A percentile compares a stretch with the other conserved stretches of the same genome.
Conservation (phyloP, 331 rosid genomes). For the Spiraea crenata region DNA sequence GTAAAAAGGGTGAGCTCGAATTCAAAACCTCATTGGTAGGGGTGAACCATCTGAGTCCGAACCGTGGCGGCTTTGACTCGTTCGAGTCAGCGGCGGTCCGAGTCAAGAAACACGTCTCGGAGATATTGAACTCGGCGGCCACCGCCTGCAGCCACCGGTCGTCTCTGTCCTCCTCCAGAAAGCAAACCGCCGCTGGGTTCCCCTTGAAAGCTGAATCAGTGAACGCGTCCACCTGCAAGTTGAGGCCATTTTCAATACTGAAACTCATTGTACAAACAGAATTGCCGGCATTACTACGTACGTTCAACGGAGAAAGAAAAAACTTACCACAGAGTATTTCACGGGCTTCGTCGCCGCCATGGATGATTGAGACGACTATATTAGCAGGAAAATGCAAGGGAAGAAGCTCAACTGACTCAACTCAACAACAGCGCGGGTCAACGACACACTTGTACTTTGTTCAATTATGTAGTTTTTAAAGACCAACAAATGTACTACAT, state of each 20-base stretch:
- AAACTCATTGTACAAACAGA: background rate
- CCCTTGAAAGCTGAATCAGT: conserved; percentile 61
- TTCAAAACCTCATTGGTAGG: conserved; percentile 43
- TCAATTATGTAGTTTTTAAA: no score
- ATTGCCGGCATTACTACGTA: background rate
- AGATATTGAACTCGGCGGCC: conserved; percentile 61
- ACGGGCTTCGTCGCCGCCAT: conserved; percentile 49
- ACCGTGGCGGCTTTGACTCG: conserved; percentile 34
- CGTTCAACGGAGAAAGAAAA: background rate
- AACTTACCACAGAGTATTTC: conserved; percentile 55
- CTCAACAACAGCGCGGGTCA: no score
- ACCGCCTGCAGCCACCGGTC: conserved; percentile 45
- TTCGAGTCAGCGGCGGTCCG: conserved; percentile 8
- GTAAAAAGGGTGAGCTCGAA: background rate
- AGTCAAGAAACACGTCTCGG: conserved; percentile 46
- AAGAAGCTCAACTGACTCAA: background rate
- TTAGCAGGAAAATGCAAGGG: background rate
- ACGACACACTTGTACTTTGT: no score
- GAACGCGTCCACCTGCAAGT: conserved; percentile 56
- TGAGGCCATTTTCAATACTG: no score
- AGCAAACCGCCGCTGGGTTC: conserved; percentile 63
- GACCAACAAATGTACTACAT: no score
- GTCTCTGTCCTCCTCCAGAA: conserved; percentile 53
- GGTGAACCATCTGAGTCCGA: conserved; percentile 69
- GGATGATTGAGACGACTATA: background rate